These are phyloP conservation scores for Endocalyx cinctus DNA, from an alignment of 2,329 filamentous ascomycete genomes.

Conservation along the genomic window DNA sequence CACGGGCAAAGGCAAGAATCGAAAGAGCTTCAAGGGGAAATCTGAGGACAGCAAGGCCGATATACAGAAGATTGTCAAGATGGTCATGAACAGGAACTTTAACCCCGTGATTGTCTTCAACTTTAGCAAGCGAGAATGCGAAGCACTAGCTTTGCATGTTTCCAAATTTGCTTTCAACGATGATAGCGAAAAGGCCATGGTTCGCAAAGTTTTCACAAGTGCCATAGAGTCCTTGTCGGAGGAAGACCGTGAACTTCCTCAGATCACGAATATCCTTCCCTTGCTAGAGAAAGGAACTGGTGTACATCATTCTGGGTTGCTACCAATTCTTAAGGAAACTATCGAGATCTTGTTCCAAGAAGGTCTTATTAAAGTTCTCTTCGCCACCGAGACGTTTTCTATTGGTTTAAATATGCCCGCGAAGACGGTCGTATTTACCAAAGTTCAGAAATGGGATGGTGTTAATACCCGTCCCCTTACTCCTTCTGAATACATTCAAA, in stretches of 20 bases:
- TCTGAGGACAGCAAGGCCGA: slow-evolving; percentile 67
- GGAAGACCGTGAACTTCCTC: slow-evolving; percentile 81
- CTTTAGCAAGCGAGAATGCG: slow-evolving; percentile 97
- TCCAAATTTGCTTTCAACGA: slow-evolving; percentile 90
- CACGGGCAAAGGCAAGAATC: slow-evolving; percentile 86
- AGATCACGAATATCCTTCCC: slow-evolving; percentile 87
- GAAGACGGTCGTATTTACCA: slow-evolving; percentile 98
- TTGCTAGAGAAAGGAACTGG: slow-evolving; percentile 88
- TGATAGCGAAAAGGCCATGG: slow-evolving; percentile 91
- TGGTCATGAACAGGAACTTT: slow-evolving; percentile 97
- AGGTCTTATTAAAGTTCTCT: slow-evolving; percentile 93
- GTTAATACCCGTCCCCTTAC: slow-evolving; percentile 76
- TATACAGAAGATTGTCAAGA: slow-evolving; percentile 96
- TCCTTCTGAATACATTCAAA: slow-evolving; percentile 95
- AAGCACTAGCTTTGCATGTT: slow-evolving; percentile 83
- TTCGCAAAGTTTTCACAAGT: slow-evolving; percentile 87
- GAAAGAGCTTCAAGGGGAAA: slow-evolving; percentile 84
- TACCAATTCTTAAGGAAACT: slow-evolving; percentile 95
- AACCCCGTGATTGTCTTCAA: slow-evolving; percentile 99
- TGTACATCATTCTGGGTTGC: slow-evolving; percentile 91
- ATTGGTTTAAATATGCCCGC: slow-evolving; percentile 99
- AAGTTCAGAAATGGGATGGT: slow-evolving; percentile 92
- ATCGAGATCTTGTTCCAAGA: slow-evolving; percentile 99
- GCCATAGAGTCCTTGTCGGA: slow-evolving; percentile 91
- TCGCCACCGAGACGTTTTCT: slow-evolving; percentile 97